Base-by-base conservation (phyloP, 2,329 filamentous ascomycete species). In the Calonectria hawksworthii region DNA sequence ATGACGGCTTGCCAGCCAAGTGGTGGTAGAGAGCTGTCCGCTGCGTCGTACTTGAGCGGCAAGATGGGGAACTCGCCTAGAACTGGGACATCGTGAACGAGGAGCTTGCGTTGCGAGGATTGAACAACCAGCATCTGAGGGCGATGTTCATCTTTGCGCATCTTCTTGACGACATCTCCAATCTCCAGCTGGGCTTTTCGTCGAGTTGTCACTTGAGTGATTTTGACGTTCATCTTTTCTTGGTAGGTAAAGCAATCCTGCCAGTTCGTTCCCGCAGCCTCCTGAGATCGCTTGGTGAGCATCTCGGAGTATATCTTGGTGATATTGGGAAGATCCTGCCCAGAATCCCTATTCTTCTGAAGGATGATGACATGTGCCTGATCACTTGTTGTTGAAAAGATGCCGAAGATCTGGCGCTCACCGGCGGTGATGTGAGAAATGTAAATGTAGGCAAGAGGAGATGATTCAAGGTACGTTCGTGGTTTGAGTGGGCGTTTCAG, bases 1-100 rank as follows among this genome's bases (percentile, higher is more conserved):
- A 98, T 93, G 74, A 98, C 96, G 0, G 92, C 89, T 84, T 99
- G 97, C 97, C 97, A 99, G 2, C 96, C 96, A 21, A 99, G 89
- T 0, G 96, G 96, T 13, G 97, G 97, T 6, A 99, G 88, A 47
- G 96, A 94, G 83, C 94, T 95, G 82, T 99, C 98, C 0, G 93
- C 91, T 32, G 94, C 90, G 80, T 99, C 95, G 74, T 95, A 94
- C 80, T 94, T 94, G 63, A 99, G 89, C 0, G 94, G 91, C 56
- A 99, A 86, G 18, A 96, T 91, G 0, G 97, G 97, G 77, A 98
- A 94, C 47, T 98, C 96, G 69, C 92, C 94, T 26, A 99, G 87
- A 2, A 94, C 90, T 0, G 96, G 94, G 34, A 99, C 92, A 77
- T 98, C 96, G 77, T 98, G 95, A 16, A 96, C 89, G 2, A 99